Evolutionary conservation across 345 rosid species (phyloP).

Genomic region (Mallotus nudiflorus): DNA sequence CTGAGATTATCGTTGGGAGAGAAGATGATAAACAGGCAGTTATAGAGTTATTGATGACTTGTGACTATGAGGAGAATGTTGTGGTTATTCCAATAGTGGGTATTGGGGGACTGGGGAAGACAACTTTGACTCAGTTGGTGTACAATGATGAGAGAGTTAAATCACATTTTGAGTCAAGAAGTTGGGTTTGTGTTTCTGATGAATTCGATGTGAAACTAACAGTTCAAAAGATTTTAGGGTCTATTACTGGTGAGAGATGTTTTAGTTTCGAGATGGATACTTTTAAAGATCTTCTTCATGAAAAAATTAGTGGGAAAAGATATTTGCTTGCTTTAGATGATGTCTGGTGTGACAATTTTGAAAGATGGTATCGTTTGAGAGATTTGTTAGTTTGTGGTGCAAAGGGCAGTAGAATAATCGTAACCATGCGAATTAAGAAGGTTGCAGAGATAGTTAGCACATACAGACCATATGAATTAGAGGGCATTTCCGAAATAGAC

Average conservation of each 20-base stretch:
- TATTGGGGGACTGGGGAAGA: no score
- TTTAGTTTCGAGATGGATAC: constrained; percentile 1
- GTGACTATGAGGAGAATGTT: no score
- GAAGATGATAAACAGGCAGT: no score
- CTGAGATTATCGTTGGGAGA: no score
- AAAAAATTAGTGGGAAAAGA: not conserved
- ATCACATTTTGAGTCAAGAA: constrained; percentile 12
- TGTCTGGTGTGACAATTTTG: constrained; percentile 21
- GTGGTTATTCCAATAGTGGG: no score
- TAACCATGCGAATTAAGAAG: constrained; percentile 19
- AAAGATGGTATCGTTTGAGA: constrained; percentile 16
- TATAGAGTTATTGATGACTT: no score
- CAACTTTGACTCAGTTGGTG: not conserved
- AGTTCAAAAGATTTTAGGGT: constrained; percentile 18
- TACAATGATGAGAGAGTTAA: constrained; percentile 18
- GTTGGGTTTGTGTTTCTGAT: constrained; percentile 3
- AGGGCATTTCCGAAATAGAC: not conserved
- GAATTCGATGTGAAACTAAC: not conserved
- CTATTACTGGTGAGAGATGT: not conserved
- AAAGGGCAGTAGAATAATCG: constrained; percentile 22
- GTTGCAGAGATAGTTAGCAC: constrained; percentile 18
- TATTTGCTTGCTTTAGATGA: constrained; percentile 29
- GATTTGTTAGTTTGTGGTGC: constrained; percentile 4
- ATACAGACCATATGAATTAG: not conserved
- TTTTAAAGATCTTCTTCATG: constrained; percentile 1